Percentiles rank a stretch among this genome's conserved stretches.
Conservation (phyloP, 805 yeast species). For the Phaffomyces antillensis region DNA sequence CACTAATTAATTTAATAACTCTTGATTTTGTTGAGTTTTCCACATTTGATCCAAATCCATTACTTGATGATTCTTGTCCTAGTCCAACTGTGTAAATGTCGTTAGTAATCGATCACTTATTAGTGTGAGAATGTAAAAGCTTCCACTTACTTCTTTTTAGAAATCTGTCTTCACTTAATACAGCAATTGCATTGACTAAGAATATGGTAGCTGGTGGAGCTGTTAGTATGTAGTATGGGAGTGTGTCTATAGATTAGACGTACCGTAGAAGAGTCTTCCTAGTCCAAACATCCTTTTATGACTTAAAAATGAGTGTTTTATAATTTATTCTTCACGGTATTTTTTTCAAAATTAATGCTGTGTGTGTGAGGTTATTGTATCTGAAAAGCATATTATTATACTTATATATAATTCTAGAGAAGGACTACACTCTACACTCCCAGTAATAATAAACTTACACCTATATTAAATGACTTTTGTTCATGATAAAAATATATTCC, state of each 20-base stretch:
- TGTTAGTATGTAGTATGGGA: neutral
- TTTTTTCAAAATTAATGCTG: too few species aligned
- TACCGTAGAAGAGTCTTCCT: constrained; percentile 49
- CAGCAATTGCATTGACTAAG: constrained; percentile 67
- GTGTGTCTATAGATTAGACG: neutral
- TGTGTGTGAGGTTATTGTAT: too few species aligned
- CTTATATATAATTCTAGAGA: too few species aligned
- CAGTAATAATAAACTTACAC: neutral
- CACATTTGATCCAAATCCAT: constrained; percentile 36
- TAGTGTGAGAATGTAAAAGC: neutral
- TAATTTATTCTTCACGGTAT: too few species aligned
- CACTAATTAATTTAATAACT: constrained; percentile 58
- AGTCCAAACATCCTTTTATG: constrained; percentile 47
- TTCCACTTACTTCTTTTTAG: constrained; percentile 47
- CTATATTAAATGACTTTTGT: constrained; percentile 1
- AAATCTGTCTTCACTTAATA: constrained; percentile 74
- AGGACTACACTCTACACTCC: too few species aligned
- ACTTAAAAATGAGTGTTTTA: neutral
- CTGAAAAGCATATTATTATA: too few species aligned
- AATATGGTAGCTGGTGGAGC: constrained; percentile 33
- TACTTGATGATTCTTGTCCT: constrained; percentile 29
- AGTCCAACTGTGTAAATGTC: constrained; percentile 33
- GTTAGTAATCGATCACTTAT: neutral
- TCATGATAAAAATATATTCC: too few species aligned
- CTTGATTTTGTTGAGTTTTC: constrained; percentile 49